Percentiles rank a stretch among this genome's conserved stretches.
Conservation (phyloP, 148 eudicot species). For the Silene uniflora region DNA sequence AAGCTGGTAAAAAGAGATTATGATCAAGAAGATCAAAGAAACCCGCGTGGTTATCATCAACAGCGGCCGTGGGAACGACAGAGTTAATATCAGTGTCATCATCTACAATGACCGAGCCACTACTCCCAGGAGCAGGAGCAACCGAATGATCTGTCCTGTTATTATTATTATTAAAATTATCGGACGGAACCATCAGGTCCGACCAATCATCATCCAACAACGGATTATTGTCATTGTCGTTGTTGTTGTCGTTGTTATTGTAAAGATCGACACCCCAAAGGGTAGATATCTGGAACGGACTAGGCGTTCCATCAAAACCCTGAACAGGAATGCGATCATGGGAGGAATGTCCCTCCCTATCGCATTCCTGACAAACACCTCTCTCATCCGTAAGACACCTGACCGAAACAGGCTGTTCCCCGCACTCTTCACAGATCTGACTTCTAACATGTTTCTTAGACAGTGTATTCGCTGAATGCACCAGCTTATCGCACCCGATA, state of each 20-base stretch:
- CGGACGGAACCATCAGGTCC: constrained; percentile 30
- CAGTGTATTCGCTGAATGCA: constrained; percentile 86
- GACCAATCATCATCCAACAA: constrained; percentile 29
- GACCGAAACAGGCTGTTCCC: constrained; percentile 41
- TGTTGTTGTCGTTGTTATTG: neutral
- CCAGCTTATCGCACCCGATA: constrained; percentile 67
- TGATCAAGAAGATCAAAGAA: constrained; percentile 4
- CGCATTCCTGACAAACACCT: constrained; percentile 58
- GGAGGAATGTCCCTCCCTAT: constrained; percentile 29
- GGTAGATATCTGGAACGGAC: constrained; percentile 44
- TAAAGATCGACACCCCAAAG: constrained; percentile 47
- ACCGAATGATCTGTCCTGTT: constrained; percentile 1
- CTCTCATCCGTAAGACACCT: constrained; percentile 45
- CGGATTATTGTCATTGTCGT: neutral
- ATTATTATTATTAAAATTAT: neutral
- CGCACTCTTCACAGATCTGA: constrained; percentile 69
- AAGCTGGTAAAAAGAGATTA: neutral
- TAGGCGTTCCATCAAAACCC: constrained; percentile 56
- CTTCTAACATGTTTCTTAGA: constrained; percentile 68
- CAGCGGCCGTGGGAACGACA: constrained; percentile 12
- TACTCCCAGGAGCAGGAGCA: neutral
- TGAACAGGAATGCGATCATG: constrained; percentile 44
- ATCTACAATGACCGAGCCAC: neutral
- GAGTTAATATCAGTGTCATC: neutral
- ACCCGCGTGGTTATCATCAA: neutral